These are phyloP conservation scores for Tulasnella calospora DNA, from an alignment of 768 basidiomycete genomes.

Conservation along the genomic window DNA sequence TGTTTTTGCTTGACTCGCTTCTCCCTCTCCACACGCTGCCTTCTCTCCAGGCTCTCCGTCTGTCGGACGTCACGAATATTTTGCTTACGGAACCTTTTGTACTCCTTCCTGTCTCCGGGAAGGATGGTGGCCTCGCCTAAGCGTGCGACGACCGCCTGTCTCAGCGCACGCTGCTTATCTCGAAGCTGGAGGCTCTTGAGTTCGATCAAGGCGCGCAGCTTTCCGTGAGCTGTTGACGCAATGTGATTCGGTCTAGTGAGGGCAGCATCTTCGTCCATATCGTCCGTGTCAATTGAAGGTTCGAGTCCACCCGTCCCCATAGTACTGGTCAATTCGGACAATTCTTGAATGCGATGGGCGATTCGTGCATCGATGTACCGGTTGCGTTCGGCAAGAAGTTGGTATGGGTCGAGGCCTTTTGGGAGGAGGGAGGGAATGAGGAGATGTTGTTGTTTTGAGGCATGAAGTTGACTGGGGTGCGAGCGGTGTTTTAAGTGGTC, in stretches of 20 bases:
- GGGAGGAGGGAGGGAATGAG: slow-evolving; percentile 89
- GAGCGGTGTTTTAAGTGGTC: slow-evolving; percentile 51
- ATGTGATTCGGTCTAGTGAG: slow-evolving; percentile 42
- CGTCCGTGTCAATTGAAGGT: slow-evolving; percentile 41
- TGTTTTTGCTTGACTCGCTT: slow-evolving; percentile 94
- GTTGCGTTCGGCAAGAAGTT: slow-evolving; percentile 86
- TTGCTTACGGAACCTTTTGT: slow-evolving; percentile 80
- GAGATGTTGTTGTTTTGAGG: slow-evolving; percentile 70
- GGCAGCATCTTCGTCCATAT: slow-evolving; percentile 34
- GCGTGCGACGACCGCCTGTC: slow-evolving; percentile 79
- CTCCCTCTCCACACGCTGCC: slow-evolving; percentile 88
- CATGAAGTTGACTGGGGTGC: slow-evolving; percentile 55
- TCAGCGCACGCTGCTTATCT: slow-evolving; percentile 84
- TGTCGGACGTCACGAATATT: slow-evolving; percentile 81
- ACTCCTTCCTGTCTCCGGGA: slow-evolving; percentile 86
- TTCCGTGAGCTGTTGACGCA: slow-evolving; percentile 62
- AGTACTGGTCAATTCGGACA: slow-evolving; percentile 72
- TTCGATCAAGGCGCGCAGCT: slow-evolving; percentile 86
- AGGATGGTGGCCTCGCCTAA: slow-evolving; percentile 83
- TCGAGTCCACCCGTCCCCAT: slow-evolving; percentile 73
- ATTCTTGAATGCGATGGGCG: slow-evolving; percentile 80
- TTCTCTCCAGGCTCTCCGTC: slow-evolving; percentile 84
- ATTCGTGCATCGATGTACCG: slow-evolving; percentile 86
- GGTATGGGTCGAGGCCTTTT: slow-evolving; percentile 83
- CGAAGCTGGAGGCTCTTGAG: slow-evolving; percentile 83